Percentiles rank a stretch among this genome's conserved stretches.
Conservation (phyloP, 108 stramenopile genomes). For the Epithemia pelagica region DNA sequence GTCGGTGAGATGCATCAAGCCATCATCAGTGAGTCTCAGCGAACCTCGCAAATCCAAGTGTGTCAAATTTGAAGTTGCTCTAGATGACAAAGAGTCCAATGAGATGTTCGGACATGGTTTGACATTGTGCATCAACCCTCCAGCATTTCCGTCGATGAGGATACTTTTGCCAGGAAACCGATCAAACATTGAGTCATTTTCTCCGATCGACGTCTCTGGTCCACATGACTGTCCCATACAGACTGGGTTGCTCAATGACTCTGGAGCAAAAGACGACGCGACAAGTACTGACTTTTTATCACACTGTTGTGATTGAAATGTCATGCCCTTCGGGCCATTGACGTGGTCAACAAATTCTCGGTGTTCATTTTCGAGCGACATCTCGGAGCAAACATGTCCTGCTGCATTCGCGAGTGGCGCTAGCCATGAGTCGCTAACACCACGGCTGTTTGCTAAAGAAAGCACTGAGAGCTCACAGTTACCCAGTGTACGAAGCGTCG, state of each 20-base stretch:
- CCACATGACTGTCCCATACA: no score
- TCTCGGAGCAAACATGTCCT: conserved; percentile 1
- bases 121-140: background rate
- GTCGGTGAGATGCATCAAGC: conserved; percentile 53
- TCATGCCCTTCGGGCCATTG: no score
- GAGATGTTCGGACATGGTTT: background rate
- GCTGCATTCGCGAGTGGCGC: conserved; percentile 1
- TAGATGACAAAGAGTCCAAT: background rate
- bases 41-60: conserved; percentile 75
- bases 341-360: background rate
- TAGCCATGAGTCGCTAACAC: conserved; percentile 81
- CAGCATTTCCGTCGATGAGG: background rate
- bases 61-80: conserved; percentile 27
- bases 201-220: no score
- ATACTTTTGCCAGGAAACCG: background rate
- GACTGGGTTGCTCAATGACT: background rate
- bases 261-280: background rate
- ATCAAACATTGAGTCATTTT: background rate
- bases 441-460: conserved; percentile 55
- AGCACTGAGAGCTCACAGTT: conserved; percentile 61
- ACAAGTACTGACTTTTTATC: no score
- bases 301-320: background rate
- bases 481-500: conserved; percentile 49
- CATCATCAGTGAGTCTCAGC: conserved; percentile 61
- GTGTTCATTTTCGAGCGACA: background rate